A percentile compares a stretch with the other conserved stretches of the same genome.
These are phyloP conservation scores for Colletotrichum filicis DNA, from an alignment of 2,329 filamentous ascomycete genomes.

Conservation along the genomic window DNA sequence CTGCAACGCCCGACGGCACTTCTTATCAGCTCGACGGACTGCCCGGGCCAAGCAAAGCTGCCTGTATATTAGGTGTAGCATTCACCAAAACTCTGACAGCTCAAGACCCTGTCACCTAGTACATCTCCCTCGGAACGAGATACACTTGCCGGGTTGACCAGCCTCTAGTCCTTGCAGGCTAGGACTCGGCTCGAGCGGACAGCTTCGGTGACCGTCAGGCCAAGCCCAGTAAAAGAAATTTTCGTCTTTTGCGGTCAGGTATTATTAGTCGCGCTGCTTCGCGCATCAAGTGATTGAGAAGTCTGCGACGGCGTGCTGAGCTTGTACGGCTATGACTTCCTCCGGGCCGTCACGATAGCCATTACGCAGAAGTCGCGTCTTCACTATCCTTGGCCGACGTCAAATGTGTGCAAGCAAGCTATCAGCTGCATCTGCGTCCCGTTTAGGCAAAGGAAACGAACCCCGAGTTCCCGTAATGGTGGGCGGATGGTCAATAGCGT, in stretches of 20 bases:
- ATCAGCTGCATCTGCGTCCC: not conserved
- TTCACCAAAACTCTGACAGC: not conserved
- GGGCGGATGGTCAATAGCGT: not conserved
- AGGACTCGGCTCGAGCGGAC: not conserved
- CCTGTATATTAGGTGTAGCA: not conserved
- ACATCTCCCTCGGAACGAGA: not conserved
- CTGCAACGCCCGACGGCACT: not conserved
- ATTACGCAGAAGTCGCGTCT: not conserved
- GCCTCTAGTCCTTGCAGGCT: not conserved
- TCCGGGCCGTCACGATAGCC: not conserved
- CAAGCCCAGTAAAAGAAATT: not conserved
- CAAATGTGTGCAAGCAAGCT: not conserved
- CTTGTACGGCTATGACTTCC: not conserved
- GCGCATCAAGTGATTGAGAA: not conserved
- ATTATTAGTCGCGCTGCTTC: not conserved
- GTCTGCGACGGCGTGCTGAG: slow-evolving; percentile 2
- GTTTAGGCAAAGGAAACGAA: not conserved
- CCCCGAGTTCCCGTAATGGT: not conserved
- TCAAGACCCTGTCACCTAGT: not conserved
- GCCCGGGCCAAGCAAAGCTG: not conserved
- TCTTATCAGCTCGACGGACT: not conserved
- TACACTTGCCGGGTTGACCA: not conserved
- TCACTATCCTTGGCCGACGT: not conserved
- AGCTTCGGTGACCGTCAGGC: not conserved
- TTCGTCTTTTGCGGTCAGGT: not conserved